Conservation (phyloP, 306 rosid species). For the Pyrus bretschneideri region DNA sequence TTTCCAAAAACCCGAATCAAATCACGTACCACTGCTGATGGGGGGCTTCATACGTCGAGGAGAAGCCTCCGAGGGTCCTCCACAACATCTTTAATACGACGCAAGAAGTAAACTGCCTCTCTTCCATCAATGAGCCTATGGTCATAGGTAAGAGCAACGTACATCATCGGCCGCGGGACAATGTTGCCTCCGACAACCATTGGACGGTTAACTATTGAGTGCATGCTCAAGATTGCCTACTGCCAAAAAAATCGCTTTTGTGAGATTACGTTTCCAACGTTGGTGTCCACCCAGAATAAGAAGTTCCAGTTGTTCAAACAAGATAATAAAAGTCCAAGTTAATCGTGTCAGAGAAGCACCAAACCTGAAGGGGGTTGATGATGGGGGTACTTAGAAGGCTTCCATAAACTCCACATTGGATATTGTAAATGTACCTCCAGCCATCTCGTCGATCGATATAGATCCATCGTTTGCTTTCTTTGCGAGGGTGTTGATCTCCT, state of each 20-base stretch:
- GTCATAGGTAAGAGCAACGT: slow-evolving; percentile 75
- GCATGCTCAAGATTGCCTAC: slow-evolving; percentile 88
- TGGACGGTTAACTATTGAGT: slow-evolving; percentile 69
- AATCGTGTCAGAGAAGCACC: slow-evolving; percentile 4
- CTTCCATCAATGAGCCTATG: slow-evolving; percentile 81
- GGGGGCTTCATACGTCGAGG: slow-evolving; percentile 48
- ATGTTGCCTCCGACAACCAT: slow-evolving; percentile 62
- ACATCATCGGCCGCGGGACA: slow-evolving; percentile 77
- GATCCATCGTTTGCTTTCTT: slow-evolving; percentile 76
- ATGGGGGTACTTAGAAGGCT: slow-evolving; percentile 86
- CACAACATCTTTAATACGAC: slow-evolving; percentile 66
- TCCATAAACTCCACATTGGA: slow-evolving; percentile 81
- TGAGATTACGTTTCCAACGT: neutral
- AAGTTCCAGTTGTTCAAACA: neutral
- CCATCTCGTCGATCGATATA: slow-evolving; percentile 80
- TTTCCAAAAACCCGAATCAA: neutral
- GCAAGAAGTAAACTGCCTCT: slow-evolving; percentile 84
- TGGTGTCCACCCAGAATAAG: neutral
- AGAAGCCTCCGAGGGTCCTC: slow-evolving; percentile 82
- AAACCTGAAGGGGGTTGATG: slow-evolving; percentile 83
- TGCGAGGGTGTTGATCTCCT: slow-evolving; percentile 66
- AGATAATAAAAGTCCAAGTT: neutral
- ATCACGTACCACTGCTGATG: slow-evolving; percentile 4
- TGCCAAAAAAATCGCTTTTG: slow-evolving; percentile 21
- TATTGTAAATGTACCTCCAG: slow-evolving; percentile 80